Conservation (phyloP, 2,329 filamentous ascomycete genomes). For the Penicillium sp. region DNA sequence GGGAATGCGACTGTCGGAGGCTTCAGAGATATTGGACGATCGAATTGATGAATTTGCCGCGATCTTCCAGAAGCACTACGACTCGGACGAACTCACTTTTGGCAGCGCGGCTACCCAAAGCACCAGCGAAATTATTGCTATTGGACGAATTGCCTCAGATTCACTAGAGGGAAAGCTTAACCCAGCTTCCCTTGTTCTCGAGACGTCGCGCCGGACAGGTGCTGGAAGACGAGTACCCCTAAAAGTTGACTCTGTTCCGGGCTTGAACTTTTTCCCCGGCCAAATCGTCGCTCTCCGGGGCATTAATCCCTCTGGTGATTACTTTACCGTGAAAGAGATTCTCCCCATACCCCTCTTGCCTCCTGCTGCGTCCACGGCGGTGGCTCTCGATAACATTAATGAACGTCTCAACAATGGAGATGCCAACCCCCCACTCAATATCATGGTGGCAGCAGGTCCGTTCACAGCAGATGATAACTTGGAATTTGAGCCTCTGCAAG, state of each 20-base stretch:
- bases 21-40: slow-evolving; percentile 91
- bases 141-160: slow-evolving; percentile 89
- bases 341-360: slow-evolving; percentile 72
- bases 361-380: slow-evolving; percentile 67
- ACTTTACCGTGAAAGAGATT: slow-evolving; percentile 76
- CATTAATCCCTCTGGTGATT: slow-evolving; percentile 79
- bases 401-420: slow-evolving; percentile 66
- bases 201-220: slow-evolving; percentile 80
- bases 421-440: slow-evolving; percentile 65
- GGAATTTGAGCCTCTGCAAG: slow-evolving; percentile 80
- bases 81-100: slow-evolving; percentile 75
- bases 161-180: slow-evolving; percentile 81
- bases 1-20: slow-evolving; percentile 90
- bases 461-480: slow-evolving; percentile 93
- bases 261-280: slow-evolving; percentile 86
- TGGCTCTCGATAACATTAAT: slow-evolving; percentile 65
- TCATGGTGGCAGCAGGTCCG: slow-evolving; percentile 78
- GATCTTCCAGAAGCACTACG: slow-evolving; percentile 71
- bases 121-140: slow-evolving; percentile 81
- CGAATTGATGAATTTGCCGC: slow-evolving; percentile 84
- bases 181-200: slow-evolving; percentile 77
- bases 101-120: slow-evolving; percentile 83
- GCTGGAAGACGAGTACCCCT: slow-evolving; percentile 79
- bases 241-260: slow-evolving; percentile 66
- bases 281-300: slow-evolving; percentile 87